Evolutionary conservation across 148 eudicot genomes (phyloP), one percentile per base, ranked within the genome.

Genomic region (Tetragonia tetragonoides): DNA sequence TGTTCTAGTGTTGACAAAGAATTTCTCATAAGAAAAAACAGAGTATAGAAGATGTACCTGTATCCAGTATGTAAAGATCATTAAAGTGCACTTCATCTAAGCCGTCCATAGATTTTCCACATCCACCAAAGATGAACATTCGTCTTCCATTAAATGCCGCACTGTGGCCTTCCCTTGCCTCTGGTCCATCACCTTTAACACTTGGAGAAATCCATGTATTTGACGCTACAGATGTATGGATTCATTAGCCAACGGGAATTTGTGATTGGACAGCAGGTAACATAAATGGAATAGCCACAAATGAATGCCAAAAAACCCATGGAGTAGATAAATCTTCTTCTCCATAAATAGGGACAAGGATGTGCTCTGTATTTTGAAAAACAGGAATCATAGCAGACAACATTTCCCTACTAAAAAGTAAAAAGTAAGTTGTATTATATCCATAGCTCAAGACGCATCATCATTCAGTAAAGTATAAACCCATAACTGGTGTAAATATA

Each of bases 91-190:
- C 87, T 81, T 93, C 93, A 74, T 78, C 67, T 17, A 77, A 80
- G 83, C 70, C 74, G 38, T 84, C 80, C 73, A 79, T 75, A 71
- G 89, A 89, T 84, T 91, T 93, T 57, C 97, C 97, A 75, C 97
- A 91, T 76, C 99, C 99, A 77, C 97, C 99, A 86, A 95, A 95
- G 54, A 95, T 85, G 85, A 91, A 95, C 73, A 95, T 88, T 64
- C 85, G 82, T 81, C 86, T 89, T 41, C 99, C 99, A 72, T 93
- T 82, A 76, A 93, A 87, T 20, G 97, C 89, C 18, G 99, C 99
- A 86, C 92, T 88, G 83, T 95, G 99, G 40, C 99, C 99, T 86
- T 95, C 97, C 74, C 99, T 89, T 68, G 97, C 86, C 74, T 84
- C 89, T 54, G 99, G 99, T 53, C 80, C 88, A 74, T 93, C 86